A percentile compares a stretch with the other conserved stretches of the same genome.
These are phyloP conservation scores for Simmondsia chinensis DNA, from an alignment of 148 eudicot species.

Conservation along the genomic window DNA sequence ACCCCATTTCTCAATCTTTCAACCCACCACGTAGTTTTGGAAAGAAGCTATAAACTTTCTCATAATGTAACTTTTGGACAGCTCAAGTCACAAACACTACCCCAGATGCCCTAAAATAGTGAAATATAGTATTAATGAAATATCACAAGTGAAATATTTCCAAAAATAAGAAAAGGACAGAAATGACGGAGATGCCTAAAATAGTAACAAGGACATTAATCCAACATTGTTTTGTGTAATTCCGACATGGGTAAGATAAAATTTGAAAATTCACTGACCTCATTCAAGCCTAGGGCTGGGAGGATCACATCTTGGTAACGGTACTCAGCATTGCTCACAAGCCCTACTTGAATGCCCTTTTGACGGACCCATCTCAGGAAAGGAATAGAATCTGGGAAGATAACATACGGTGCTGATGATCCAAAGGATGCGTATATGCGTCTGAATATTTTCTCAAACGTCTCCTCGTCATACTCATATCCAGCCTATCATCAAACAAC, in stretches of 20 bases:
- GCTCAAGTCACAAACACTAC: too few species aligned
- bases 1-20: too few species aligned
- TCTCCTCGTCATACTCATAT: conserved; percentile 88
- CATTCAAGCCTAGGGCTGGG: conserved; percentile 73
- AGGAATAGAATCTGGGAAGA: conserved; percentile 80
- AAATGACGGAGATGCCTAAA: too few species aligned
- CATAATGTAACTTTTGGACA: too few species aligned
- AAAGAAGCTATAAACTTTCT: too few species aligned
- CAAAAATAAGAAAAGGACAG: too few species aligned
- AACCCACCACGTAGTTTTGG: too few species aligned
- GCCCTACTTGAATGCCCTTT: conserved; percentile 63
- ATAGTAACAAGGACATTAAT: too few species aligned
- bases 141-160: too few species aligned
- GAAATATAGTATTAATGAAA: too few species aligned
- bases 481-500: conserved; percentile 64
- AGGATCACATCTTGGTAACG: conserved; percentile 88
- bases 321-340: conserved; percentile 97
- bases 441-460: conserved; percentile 82
- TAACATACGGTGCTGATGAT: conserved; percentile 77
- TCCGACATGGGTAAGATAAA: neutral
- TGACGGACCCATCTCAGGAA: conserved; percentile 78
- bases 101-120: too few species aligned
- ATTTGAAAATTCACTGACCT: conserved; percentile 27
- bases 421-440: conserved; percentile 92
- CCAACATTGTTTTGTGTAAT: neutral